Conservation (phyloP, 2,329 filamentous ascomycete species). For the Ophiostoma tasmaniense region DNA sequence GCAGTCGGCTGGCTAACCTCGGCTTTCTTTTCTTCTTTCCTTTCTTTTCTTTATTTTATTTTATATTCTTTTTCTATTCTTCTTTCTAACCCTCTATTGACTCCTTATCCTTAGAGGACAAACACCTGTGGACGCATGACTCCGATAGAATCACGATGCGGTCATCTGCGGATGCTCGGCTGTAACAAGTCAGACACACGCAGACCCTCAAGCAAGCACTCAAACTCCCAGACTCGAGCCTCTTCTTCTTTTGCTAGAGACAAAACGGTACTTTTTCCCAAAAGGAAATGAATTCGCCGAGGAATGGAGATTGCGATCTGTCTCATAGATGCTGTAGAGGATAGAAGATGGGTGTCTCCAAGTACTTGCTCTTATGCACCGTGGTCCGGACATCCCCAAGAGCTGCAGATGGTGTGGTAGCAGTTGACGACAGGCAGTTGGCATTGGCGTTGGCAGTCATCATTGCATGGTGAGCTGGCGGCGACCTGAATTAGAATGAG, state of each 20-base stretch:
- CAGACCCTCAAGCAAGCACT: neutral
- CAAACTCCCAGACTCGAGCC: no score
- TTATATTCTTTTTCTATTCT: no score
- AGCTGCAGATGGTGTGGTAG: neutral
- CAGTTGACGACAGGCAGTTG: neutral
- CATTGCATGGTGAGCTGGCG: neutral
- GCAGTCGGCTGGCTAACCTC: neutral
- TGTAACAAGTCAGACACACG: neutral
- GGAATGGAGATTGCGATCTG: neutral
- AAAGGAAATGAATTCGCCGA: neutral
- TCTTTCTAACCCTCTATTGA: no score
- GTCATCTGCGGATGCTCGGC: neutral
- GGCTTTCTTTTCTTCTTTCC: no score
- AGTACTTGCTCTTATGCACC: neutral
- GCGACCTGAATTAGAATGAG: neutral
- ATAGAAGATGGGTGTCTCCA: no score
- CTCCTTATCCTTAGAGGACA: no score
- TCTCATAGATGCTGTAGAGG: neutral
- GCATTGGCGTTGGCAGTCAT: neutral
- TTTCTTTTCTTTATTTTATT: no score
- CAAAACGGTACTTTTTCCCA: neutral
- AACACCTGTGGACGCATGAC: no score
- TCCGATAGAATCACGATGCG: neutral
- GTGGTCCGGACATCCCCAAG: conserved; percentile 2
- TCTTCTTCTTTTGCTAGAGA: neutral